Evolutionary conservation across 2,329 filamentous ascomycete genomes (phyloP).

Genomic region (Monosporascus sp.): DNA sequence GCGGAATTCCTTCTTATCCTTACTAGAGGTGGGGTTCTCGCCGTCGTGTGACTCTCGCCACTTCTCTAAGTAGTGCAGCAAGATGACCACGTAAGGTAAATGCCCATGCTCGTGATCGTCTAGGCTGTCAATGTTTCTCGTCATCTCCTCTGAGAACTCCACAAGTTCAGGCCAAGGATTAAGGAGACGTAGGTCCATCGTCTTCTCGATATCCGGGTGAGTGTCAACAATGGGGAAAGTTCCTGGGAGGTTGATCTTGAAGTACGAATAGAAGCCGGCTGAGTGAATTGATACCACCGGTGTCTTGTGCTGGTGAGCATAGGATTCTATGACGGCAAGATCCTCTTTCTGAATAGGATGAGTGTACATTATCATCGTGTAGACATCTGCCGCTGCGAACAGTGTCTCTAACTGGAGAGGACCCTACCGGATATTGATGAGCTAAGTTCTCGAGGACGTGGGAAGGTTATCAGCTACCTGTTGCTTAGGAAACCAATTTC

Average conservation of each 20-base stretch:
- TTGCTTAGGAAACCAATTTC: slow-evolving; percentile 57
- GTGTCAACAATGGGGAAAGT: slow-evolving; percentile 92
- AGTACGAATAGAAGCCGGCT: slow-evolving; percentile 87
- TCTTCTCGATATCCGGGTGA: slow-evolving; percentile 82
- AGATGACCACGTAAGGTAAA: slow-evolving; percentile 76
- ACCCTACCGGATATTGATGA: slow-evolving; percentile 17
- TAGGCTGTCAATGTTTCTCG: slow-evolving; percentile 62
- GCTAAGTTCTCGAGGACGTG: slow-evolving; percentile 1
- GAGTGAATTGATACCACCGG: slow-evolving; percentile 81
- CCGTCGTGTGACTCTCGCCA: slow-evolving; percentile 73
- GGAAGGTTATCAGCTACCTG: slow-evolving; percentile 27
- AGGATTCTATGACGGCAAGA: slow-evolving; percentile 39
- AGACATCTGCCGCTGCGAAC: slow-evolving; percentile 35
- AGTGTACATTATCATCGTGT: slow-evolving; percentile 51
- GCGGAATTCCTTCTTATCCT: slow-evolving; percentile 81
- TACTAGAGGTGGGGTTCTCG: slow-evolving; percentile 65
- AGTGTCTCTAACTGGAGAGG: slow-evolving; percentile 33
- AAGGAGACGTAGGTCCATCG: slow-evolving; percentile 76
- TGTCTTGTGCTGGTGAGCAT: slow-evolving; percentile 51
- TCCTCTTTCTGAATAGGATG: slow-evolving; percentile 41
- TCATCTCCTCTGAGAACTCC: slow-evolving; percentile 61
- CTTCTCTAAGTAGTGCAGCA: slow-evolving; percentile 73
- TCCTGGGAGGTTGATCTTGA: slow-evolving; percentile 71
- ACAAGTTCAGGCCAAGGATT: slow-evolving; percentile 79
- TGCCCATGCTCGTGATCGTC: slow-evolving; percentile 83